These are phyloP conservation scores for Quercus ilex DNA, from an alignment of 306 rosid species.

Conservation along the genomic window DNA sequence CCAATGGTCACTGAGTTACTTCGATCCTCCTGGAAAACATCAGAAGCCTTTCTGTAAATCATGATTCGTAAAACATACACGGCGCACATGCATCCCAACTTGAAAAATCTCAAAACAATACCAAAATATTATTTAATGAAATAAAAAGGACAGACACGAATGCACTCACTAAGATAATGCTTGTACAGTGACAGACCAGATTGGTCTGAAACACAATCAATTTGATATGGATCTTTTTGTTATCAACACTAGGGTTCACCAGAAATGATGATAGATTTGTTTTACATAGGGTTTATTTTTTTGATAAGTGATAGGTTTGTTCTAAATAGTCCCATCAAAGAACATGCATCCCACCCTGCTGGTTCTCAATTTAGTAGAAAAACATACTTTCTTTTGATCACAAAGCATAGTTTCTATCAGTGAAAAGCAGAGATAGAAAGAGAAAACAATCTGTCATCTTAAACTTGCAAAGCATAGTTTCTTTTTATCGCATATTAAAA, in stretches of 20 bases:
- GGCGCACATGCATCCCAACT: neutral
- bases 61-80: neutral
- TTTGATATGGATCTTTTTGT: neutral
- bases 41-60: constrained; percentile 19
- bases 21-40: constrained; percentile 76
- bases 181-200: neutral
- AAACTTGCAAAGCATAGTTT: neutral
- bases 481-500: neutral
- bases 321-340: neutral
- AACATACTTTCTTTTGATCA: too few relatives aligned
- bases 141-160: neutral
- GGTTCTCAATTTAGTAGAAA: neutral
- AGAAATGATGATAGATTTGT: neutral
- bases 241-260: neutral
- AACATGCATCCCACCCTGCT: neutral
- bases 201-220: neutral
- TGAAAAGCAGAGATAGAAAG: neutral
- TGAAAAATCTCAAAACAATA: neutral
- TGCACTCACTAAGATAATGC: neutral
- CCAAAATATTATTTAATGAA: neutral
- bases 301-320: neutral
- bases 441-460: neutral
- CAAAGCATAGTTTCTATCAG: too few relatives aligned
- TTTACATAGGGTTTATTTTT: neutral
- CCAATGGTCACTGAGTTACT: constrained; percentile 85